Evolutionary conservation across 768 basidiomycete genomes (phyloP), one percentile per base, ranked within the genome.

Genomic region (Filobasidium wieringae): DNA sequence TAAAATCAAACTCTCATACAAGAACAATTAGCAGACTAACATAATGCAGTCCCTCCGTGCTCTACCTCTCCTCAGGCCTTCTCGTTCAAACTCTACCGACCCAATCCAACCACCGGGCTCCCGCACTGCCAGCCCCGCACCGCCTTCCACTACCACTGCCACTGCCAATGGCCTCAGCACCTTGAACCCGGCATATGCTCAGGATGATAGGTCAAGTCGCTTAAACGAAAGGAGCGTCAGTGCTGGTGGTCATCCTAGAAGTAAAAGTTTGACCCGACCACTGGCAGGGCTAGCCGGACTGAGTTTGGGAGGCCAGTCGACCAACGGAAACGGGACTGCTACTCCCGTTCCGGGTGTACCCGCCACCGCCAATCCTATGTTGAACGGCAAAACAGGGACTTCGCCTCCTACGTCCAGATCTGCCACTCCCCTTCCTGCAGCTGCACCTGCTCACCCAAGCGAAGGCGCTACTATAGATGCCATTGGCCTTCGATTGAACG

Each of bases 21-120:
- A 47, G 39, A 32, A 32, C n/a, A 40, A 31, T 36, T 15, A 33
- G 17, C 51, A 52, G 34, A 15, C 51, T 26, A 40, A 26, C 53
- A 54, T 36, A 17, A 73, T 73, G 72, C 61, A 73, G 34, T 66
- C 72, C 15, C 61, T 73, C 34, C 69, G 68, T 27, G 67, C 72
- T 29, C 68, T 73, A 26, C 70, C 70, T 26, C 69, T 73, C 45
- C 69, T 73, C 56, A 65, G 72, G 9, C 70, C 72, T 29, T 73
- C 72, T 14, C 43, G 43, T 12, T 47, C 43, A 6, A 47, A 47
- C n/a, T 47, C 43, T 19, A 47, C 43, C 15, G 43, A 47, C 43
- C 43, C 43, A 27, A 17, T 27, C 7, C 14, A 14, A 9, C 36
- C 9, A 12, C n/a, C n/a, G n/a, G 43, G 43, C 14, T 47, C 43